These are phyloP conservation scores for Solanum raphanifolium DNA, from an alignment of 257 asterid species.

Conservation along the genomic window DNA sequence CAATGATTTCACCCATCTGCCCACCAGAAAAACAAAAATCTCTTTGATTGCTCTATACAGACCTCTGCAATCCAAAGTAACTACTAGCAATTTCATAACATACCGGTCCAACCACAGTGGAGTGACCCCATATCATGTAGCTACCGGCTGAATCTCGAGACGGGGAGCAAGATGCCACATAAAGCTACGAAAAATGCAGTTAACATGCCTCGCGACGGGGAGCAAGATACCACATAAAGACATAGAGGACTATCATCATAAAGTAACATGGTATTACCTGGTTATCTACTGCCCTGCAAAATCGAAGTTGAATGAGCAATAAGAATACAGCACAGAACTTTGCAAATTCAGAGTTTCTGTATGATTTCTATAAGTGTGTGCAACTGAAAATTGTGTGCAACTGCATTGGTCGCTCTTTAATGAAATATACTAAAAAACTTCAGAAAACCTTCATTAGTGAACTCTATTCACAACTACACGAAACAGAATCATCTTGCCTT, in stretches of 20 bases:
- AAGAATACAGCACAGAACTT: not conserved
- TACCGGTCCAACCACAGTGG: conserved; percentile 35
- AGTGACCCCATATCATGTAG: conserved; percentile 35
- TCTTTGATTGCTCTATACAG: not conserved
- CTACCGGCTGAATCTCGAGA: conserved; percentile 31
- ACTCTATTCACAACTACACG: not conserved
- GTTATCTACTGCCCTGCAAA: conserved; percentile 35
- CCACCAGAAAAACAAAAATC: not conserved
- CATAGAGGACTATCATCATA: not conserved
- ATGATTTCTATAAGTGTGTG: not conserved
- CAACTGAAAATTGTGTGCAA: not conserved
- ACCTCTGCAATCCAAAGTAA: not conserved
- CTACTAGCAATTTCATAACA: not conserved
- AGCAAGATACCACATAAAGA: conserved; percentile 30
- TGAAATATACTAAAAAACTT: not conserved
- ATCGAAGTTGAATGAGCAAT: not conserved
- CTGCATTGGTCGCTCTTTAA: not conserved
- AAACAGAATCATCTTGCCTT: conserved; percentile 15
- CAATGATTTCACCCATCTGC: conserved; percentile 32
- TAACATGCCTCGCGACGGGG: conserved; percentile 17
- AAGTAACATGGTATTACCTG: conserved; percentile 12
- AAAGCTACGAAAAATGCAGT: conserved; percentile 8
- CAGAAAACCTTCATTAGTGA: not conserved
- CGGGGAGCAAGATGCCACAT: conserved; percentile 41
- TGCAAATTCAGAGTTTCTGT: not conserved